phyloP scores from a whole-genome alignment of 805 yeast genomes.

The Candida silvicultrix region DNA sequence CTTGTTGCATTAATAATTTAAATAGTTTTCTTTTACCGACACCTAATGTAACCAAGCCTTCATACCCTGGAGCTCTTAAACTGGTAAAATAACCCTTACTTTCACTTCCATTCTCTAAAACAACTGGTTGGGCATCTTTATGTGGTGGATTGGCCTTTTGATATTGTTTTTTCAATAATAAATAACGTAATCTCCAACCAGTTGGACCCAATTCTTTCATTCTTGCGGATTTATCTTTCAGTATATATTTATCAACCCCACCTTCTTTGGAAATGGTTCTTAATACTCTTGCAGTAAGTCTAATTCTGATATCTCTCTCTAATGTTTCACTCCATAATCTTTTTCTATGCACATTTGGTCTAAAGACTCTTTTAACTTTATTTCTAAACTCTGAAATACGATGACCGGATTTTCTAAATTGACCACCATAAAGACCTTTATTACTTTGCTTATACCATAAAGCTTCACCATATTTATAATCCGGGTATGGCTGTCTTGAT shows the following conservation, averaged over 20 bases:
- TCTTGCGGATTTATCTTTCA: slow-evolving; percentile 84
- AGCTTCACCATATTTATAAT: slow-evolving; percentile 76
- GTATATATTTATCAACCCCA: slow-evolving; percentile 84
- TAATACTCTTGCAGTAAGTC: slow-evolving; percentile 73
- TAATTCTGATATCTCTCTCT: slow-evolving; percentile 43
- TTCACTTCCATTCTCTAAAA: slow-evolving; percentile 24
- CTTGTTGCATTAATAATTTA: slow-evolving; percentile 45
- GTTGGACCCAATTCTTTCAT: slow-evolving; percentile 86
- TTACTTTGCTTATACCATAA: slow-evolving; percentile 76
- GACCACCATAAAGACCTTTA: slow-evolving; percentile 87
- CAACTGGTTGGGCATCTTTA: slow-evolving; percentile 27
- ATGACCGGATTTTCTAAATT: slow-evolving; percentile 71
- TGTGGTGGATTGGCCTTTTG: slow-evolving; percentile 35
- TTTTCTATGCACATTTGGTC: slow-evolving; percentile 74
- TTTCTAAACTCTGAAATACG: slow-evolving; percentile 68
- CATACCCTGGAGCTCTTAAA: slow-evolving; percentile 26
- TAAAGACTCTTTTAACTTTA: slow-evolving; percentile 73
- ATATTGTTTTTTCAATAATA: slow-evolving; percentile 46
- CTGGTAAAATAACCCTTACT: slow-evolving; percentile 46
- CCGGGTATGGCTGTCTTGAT: slow-evolving; percentile 43
- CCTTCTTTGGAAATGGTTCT: slow-evolving; percentile 90
- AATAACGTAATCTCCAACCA: slow-evolving; percentile 88
- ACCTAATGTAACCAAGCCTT: slow-evolving; percentile 38
- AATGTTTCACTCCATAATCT: slow-evolving; percentile 82
- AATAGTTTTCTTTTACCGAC: slow-evolving; percentile 65